These are phyloP conservation scores for Backusella australiensis DNA, from an alignment of 192 early-diverging fungal species.

Conservation along the genomic window DNA sequence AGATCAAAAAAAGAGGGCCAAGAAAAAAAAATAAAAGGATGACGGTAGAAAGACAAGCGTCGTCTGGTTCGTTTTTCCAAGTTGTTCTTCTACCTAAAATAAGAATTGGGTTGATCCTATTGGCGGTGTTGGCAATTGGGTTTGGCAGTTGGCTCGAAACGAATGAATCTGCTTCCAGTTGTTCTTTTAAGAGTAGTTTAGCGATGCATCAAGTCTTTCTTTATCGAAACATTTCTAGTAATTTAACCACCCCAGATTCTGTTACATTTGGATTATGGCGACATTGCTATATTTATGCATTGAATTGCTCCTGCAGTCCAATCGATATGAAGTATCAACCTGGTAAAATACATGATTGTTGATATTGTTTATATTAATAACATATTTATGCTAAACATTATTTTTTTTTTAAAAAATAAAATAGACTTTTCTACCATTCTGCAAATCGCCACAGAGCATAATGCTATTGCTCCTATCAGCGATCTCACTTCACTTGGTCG, in stretches of 20 bases:
- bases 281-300: constrained; percentile 10
- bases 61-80: background rate
- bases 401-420: background rate
- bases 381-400: background rate
- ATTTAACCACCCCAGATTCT: constrained; percentile 4
- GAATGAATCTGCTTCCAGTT: background rate
- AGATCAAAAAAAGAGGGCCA: background rate
- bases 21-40: background rate
- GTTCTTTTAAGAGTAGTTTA: constrained; percentile 13
- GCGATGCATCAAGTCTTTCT: constrained; percentile 8
- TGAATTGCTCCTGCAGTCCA: constrained; percentile 11
- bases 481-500: background rate
- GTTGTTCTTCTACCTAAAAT: background rate
- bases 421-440: constrained; percentile 9
- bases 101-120: background rate
- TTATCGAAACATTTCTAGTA: constrained; percentile 13
- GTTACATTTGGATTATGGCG: constrained; percentile 11
- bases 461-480: background rate
- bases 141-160: constrained; percentile 17
- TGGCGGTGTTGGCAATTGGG: constrained; percentile 8
- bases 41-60: background rate
- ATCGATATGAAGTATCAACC: constrained; percentile 5
- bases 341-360: background rate
- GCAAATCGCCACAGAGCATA: constrained; percentile 3
- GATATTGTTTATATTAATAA: background rate